Evolutionary conservation across 1,139 yeast species (phyloP).

Genomic region (Geotrichum aggregatum): DNA sequence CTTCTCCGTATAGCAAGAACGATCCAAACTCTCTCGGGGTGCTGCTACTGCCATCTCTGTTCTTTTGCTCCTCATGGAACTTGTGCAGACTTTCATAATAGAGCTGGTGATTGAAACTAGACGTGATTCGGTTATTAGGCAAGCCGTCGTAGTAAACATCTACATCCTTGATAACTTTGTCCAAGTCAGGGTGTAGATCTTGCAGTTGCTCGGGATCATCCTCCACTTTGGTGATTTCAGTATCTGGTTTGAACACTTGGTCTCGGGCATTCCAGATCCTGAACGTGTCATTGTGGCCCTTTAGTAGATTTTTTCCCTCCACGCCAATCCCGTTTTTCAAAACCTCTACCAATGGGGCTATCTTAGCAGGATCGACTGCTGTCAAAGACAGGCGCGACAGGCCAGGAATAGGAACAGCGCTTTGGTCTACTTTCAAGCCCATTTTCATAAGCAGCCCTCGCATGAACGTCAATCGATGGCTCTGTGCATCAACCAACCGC

Average conservation of each 20-base stretch:
- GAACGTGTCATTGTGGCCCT: slow-evolving; percentile 21
- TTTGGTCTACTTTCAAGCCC: slow-evolving; percentile 62
- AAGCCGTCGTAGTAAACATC: slow-evolving; percentile 46
- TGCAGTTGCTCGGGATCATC: neutral
- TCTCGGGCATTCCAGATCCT: slow-evolving; percentile 18
- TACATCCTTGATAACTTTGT: slow-evolving; percentile 52
- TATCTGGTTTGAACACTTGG: neutral
- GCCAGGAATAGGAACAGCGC: slow-evolving; percentile 52
- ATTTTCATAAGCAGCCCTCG: slow-evolving; percentile 52
- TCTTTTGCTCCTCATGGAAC: slow-evolving; percentile 31
- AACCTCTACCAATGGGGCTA: slow-evolving; percentile 34
- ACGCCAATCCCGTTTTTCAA: slow-evolving; percentile 29
- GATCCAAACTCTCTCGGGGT: slow-evolving; percentile 50
- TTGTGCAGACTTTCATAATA: slow-evolving; percentile 51
- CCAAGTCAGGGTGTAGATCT: slow-evolving; percentile 43
- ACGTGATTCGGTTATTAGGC: slow-evolving; percentile 49
- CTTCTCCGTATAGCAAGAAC: slow-evolving; percentile 72
- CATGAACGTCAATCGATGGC: slow-evolving; percentile 52
- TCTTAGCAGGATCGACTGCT: slow-evolving; percentile 33
- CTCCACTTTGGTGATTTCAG: neutral
- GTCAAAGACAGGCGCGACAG: slow-evolving; percentile 59
- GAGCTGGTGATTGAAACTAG: slow-evolving; percentile 61
- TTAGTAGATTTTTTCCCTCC: neutral
- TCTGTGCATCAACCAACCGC: slow-evolving; percentile 45
- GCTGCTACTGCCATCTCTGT: neutral